Evolutionary conservation across 306 rosid genomes (phyloP).

Genomic region (Glycine latifolia): DNA sequence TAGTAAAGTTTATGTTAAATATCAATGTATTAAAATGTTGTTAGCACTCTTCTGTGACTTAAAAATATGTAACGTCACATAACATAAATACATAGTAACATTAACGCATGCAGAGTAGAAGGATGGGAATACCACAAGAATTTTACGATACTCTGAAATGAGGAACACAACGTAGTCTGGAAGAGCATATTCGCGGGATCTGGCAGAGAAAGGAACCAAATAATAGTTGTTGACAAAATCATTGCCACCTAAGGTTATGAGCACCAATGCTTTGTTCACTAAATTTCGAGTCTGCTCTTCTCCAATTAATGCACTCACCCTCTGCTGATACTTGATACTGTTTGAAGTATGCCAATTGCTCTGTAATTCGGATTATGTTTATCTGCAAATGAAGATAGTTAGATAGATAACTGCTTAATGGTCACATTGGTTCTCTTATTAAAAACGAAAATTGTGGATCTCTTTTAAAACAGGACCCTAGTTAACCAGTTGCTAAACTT

Average conservation of each 20-base stretch:
- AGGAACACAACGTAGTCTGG: slow-evolving; percentile 71
- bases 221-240: slow-evolving; percentile 86
- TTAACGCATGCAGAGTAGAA: background rate
- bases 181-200: slow-evolving; percentile 74
- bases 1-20: background rate
- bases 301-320: slow-evolving; percentile 66
- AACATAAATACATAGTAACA: background rate
- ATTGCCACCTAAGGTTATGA: slow-evolving; percentile 80
- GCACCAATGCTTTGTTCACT: slow-evolving; percentile 64
- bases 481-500: background rate
- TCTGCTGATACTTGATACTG: slow-evolving; percentile 73
- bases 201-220: slow-evolving; percentile 76
- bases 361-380: slow-evolving; percentile 62
- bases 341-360: slow-evolving; percentile 59
- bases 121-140: slow-evolving; percentile 54
- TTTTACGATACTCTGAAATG: slow-evolving; percentile 75
- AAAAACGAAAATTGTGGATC: background rate
- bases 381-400: slow-evolving; percentile 49
- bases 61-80: background rate
- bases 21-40: background rate
- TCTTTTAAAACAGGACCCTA: background rate
- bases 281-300: slow-evolving; percentile 48
- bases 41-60: background rate
- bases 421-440: background rate
- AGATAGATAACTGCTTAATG: background rate